Conservation (phyloP, 23 red algal species). For the Gracilaria caudata region DNA sequence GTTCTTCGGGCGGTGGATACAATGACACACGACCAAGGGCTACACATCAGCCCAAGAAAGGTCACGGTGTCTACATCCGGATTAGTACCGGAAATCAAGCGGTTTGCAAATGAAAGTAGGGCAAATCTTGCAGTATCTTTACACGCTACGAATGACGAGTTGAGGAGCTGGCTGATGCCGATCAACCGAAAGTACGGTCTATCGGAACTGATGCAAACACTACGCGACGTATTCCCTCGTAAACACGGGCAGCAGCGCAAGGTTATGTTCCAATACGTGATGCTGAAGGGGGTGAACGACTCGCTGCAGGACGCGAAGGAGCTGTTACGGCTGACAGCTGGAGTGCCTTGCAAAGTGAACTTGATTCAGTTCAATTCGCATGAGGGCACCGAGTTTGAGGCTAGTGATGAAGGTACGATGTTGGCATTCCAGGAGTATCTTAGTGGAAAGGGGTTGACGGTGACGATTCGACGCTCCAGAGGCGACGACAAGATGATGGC, state of each 20-base stretch:
- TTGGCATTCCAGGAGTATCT: conserved; percentile 77
- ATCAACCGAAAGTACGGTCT: conserved; percentile 98
- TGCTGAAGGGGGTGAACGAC: conserved; percentile 93
- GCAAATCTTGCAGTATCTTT: conserved; percentile 91
- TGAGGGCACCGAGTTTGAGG: conserved; percentile 81
- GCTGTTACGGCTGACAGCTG: conserved; percentile 70
- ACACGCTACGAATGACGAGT: conserved; percentile 91
- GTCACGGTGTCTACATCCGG: conserved; percentile 97
- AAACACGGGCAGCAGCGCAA: conserved; percentile 48
- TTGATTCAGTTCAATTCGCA: conserved; percentile 97
- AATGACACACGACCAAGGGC: conserved; percentile 71
- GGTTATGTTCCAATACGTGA: conserved; percentile 97
- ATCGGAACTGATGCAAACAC: conserved; percentile 65
- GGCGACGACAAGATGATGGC: conserved; percentile 99
- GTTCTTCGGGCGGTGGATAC: conserved; percentile 80
- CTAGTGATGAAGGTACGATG: conserved; percentile 65
- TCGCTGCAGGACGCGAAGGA: conserved; percentile 85
- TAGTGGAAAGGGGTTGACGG: conserved; percentile 75
- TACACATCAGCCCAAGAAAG: conserved; percentile 91
- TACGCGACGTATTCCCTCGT: conserved; percentile 86
- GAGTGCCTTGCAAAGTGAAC: conserved; percentile 98
- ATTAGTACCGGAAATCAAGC: conserved; percentile 92
- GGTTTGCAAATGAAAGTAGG: conserved; percentile 71
- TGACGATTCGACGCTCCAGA: conserved; percentile 78
- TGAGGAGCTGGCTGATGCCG: conserved; percentile 94